These are phyloP conservation scores for Dalechampia spathulata DNA, from an alignment of 441 rosid genomes.

Conservation along the genomic window DNA sequence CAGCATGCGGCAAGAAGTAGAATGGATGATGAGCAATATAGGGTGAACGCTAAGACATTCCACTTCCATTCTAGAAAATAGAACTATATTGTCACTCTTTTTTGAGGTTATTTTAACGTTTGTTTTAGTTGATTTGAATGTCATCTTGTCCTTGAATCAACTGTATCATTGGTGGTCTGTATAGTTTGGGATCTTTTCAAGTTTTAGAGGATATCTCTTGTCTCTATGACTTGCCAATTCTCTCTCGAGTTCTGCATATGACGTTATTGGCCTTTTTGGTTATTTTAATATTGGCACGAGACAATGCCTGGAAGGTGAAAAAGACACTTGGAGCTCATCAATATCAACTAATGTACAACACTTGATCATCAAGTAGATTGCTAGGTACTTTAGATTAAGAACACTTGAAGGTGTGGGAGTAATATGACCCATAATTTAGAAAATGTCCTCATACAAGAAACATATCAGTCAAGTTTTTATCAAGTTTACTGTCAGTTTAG, in stretches of 20 bases:
- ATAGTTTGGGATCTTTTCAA: conserved; percentile 26
- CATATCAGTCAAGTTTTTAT: too few relatives aligned
- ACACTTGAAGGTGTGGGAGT: too few relatives aligned
- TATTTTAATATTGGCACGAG: neutral
- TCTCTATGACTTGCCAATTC: conserved; percentile 11
- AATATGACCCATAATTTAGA: too few relatives aligned
- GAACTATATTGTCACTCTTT: conserved; percentile 24
- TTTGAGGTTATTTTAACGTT: conserved; percentile 1
- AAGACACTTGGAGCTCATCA: too few relatives aligned
- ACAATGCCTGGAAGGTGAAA: too few relatives aligned
- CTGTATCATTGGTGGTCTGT: conserved; percentile 31
- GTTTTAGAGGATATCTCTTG: conserved; percentile 10
- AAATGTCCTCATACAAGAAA: too few relatives aligned
- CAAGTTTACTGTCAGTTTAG: too few relatives aligned
- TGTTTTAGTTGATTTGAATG: conserved; percentile 20
- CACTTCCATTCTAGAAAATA: conserved; percentile 11
- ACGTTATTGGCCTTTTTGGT: neutral
- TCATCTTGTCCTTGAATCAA: conserved; percentile 10
- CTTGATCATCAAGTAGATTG: too few relatives aligned
- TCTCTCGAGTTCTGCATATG: conserved; percentile 12
- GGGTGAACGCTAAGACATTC: conserved; percentile 25
- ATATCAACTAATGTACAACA: too few relatives aligned
- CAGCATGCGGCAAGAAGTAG: conserved; percentile 50
- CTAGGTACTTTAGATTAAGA: too few relatives aligned
- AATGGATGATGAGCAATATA: conserved; percentile 67